phyloP scores from a whole-genome alignment of 768 basidiomycete genomes.

The Tulasnella sp. region DNA sequence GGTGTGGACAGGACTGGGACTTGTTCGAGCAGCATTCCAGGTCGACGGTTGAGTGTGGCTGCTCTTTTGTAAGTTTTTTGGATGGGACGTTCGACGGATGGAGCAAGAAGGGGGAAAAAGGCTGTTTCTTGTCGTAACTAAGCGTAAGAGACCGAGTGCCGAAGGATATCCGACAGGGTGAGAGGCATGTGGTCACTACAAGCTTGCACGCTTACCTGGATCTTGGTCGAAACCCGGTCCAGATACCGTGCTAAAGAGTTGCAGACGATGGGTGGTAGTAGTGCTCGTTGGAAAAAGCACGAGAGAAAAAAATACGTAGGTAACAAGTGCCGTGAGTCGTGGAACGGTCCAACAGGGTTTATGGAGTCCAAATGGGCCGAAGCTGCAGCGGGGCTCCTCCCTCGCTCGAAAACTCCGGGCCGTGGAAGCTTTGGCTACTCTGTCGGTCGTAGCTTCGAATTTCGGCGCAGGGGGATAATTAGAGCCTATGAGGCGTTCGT shows the following conservation, averaged over 20 bases:
- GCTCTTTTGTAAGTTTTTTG: constrained; percentile 16
- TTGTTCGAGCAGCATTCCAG: constrained; percentile 23
- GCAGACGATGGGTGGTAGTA: not conserved
- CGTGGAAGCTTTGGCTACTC: not conserved
- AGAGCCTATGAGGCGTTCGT: not conserved
- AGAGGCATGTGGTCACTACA: constrained; percentile 12
- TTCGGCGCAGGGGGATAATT: constrained; percentile 10
- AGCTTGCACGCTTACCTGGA: constrained; percentile 8
- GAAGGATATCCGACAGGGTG: constrained; percentile 27
- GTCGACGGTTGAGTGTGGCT: not conserved
- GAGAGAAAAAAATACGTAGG: constrained; percentile 20
- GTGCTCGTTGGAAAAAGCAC: not conserved
- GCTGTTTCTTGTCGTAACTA: not conserved
- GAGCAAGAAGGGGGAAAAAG: not conserved
- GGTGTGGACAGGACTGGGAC: constrained; percentile 23
- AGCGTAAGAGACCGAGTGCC: constrained; percentile 20
- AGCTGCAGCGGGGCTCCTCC: constrained; percentile 20
- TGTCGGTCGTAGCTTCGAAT: constrained; percentile 6
- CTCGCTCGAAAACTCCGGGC: constrained; percentile 1
- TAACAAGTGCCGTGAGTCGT: not conserved
- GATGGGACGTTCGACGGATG: not conserved
- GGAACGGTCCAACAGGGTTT: constrained; percentile 8
- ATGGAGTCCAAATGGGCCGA: constrained; percentile 9
- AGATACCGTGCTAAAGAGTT: not conserved
- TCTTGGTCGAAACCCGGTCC: not conserved